Conservation (phyloP, 2,329 filamentous ascomycete species). For the Proliferodiscus dingleyae region DNA sequence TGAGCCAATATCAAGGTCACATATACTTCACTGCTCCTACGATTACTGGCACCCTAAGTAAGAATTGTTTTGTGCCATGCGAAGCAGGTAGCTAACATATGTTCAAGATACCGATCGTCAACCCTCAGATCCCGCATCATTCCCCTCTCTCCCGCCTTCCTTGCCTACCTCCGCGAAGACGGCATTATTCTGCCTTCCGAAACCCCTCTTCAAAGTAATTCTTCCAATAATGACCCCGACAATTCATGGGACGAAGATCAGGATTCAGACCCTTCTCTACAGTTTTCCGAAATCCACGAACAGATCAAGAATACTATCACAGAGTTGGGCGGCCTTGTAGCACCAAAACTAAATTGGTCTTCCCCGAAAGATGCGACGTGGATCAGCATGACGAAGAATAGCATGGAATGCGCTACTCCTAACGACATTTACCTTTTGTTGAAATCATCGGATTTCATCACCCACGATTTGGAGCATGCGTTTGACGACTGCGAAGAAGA, state of each 20-base stretch:
- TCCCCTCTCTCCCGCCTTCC: slow-evolving; percentile 67
- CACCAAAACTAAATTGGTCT: slow-evolving; percentile 96
- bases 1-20: slow-evolving; percentile 75
- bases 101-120: slow-evolving; percentile 63
- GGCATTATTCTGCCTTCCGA: slow-evolving; percentile 81
- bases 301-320: slow-evolving; percentile 71
- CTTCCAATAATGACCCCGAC: slow-evolving; percentile 39
- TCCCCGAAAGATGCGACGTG: slow-evolving; percentile 93
- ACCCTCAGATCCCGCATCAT: slow-evolving; percentile 86
- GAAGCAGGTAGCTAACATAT: slow-evolving; percentile 7
- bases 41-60: slow-evolving; percentile 83
- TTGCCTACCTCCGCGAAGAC: slow-evolving; percentile 85
- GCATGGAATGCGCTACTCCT: slow-evolving; percentile 80
- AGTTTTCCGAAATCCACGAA: slow-evolving; percentile 67
- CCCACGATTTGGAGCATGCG: slow-evolving; percentile 87
- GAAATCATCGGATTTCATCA: slow-evolving; percentile 92
- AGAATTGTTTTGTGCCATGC: slow-evolving; percentile 15
- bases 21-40: slow-evolving; percentile 93
- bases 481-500: slow-evolving; percentile 65
- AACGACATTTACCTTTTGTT: slow-evolving; percentile 92
- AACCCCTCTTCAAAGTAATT: slow-evolving; percentile 31
- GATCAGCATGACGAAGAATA: slow-evolving; percentile 81
- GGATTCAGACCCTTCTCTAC: slow-evolving; percentile 27
- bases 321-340: slow-evolving; percentile 78
- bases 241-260: slow-evolving; percentile 47